phyloP scores from a whole-genome alignment of 345 rosid species.

The Salix dunnii region DNA sequence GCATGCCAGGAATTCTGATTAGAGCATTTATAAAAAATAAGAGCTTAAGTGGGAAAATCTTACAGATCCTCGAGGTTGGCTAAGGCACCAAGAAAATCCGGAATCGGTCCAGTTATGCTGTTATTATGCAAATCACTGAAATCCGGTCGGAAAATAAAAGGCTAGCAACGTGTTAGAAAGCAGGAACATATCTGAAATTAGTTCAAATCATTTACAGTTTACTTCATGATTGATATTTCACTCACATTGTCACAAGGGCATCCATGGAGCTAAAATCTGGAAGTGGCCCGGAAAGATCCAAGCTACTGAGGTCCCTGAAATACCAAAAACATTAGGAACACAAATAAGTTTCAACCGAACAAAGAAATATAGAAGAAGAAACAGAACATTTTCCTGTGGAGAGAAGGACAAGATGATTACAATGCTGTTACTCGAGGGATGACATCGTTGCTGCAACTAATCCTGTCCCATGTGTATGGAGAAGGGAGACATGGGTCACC shows the following conservation, averaged over 20 bases:
- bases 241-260: conserved; percentile 42
- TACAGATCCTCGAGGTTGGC: conserved; percentile 13
- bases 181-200: neutral
- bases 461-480: conserved; percentile 45
- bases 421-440: conserved; percentile 42
- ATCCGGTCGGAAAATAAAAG: neutral
- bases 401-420: conserved; percentile 15
- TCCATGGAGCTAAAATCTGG: conserved; percentile 50
- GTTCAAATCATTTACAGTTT: neutral
- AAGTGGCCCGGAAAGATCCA: conserved; percentile 34
- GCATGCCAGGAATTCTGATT: neutral
- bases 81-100: conserved; percentile 20
- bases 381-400: neutral
- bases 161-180: neutral
- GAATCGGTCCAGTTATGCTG: conserved; percentile 22
- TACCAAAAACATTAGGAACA: neutral
- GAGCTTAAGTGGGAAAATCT: neutral
- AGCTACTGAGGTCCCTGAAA: conserved; percentile 36
- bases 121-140: conserved; percentile 25
- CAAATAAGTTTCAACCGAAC: neutral
- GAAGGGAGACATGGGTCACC: conserved; percentile 53
- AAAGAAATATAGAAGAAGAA: neutral
- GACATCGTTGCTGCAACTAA: conserved; percentile 31
- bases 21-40: neutral
- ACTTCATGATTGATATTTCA: neutral